Evolutionary conservation across 1,139 yeast species (phyloP).

Genomic region (Saccharomyces hybrid): DNA sequence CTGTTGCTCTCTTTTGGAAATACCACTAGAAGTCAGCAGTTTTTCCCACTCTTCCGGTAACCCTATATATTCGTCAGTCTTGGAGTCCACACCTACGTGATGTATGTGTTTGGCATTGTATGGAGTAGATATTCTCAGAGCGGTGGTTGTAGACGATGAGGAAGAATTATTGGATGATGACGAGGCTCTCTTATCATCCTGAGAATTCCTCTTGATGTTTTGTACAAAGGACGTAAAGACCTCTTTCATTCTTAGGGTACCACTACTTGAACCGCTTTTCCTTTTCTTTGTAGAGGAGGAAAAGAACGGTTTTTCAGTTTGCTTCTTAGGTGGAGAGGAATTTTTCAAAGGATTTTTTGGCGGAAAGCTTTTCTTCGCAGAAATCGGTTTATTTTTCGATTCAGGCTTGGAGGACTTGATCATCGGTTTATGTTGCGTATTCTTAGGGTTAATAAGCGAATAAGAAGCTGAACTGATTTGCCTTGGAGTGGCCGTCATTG

Average conservation of each 20-base stretch:
- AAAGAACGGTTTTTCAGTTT: constrained; percentile 5
- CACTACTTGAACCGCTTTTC: constrained; percentile 32
- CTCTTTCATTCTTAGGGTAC: constrained; percentile 35
- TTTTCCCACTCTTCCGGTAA: constrained; percentile 90
- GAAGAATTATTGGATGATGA: constrained; percentile 4
- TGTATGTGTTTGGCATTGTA: constrained; percentile 86
- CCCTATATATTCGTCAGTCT: constrained; percentile 83
- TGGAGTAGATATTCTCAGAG: constrained; percentile 75
- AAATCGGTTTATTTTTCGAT: neutral
- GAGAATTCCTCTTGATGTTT: constrained; percentile 34
- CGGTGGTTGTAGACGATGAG: constrained; percentile 22
- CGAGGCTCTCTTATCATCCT: constrained; percentile 24
- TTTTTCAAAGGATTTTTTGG: neutral
- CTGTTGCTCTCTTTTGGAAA: constrained; percentile 74
- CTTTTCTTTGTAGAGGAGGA: constrained; percentile 18
- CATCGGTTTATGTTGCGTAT: neutral
- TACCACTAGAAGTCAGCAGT: constrained; percentile 76
- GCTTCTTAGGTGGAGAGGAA: constrained; percentile 8
- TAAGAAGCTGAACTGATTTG: neutral
- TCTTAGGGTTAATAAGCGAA: neutral
- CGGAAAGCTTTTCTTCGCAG: neutral
- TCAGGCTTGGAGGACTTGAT: neutral
- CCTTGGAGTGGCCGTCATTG: constrained; percentile 45
- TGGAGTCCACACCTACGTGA: constrained; percentile 82
- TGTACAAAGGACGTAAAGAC: constrained; percentile 44